Conservation (phyloP, 768 basidiomycete genomes). For the Suillus decipiens region DNA sequence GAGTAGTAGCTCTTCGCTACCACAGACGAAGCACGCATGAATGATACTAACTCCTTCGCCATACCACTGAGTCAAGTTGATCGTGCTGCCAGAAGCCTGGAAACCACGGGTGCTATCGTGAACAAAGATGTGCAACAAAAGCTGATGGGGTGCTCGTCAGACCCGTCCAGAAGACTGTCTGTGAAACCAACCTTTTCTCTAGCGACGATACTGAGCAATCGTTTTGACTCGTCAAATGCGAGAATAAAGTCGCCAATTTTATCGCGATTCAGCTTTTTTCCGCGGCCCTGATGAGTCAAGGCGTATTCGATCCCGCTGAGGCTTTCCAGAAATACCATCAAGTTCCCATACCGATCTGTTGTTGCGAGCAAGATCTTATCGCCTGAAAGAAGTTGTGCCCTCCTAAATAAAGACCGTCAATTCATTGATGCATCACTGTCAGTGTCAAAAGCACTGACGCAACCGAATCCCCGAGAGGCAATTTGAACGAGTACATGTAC, state of each 20-base stretch:
- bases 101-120: conserved; percentile 49
- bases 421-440: neutral
- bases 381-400: conserved; percentile 44
- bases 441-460: neutral
- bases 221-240: conserved; percentile 54
- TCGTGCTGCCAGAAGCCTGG: conserved; percentile 41
- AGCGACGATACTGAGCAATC: conserved; percentile 49
- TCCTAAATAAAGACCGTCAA: conserved; percentile 20
- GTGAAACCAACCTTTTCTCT: conserved; percentile 37
- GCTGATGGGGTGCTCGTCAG: conserved; percentile 22
- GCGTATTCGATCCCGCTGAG: conserved; percentile 34
- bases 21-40: conserved; percentile 46
- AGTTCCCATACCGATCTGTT: conserved; percentile 34
- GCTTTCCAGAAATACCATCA: conserved; percentile 42
- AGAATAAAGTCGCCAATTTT: conserved; percentile 49
- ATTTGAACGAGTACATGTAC: conserved; percentile 17
- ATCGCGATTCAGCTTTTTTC: conserved; percentile 42
- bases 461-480: conserved; percentile 23
- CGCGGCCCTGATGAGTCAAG: conserved; percentile 22
- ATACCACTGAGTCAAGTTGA: conserved; percentile 49
- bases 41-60: conserved; percentile 27
- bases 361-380: conserved; percentile 44
- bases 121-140: conserved; percentile 45
- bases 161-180: neutral
- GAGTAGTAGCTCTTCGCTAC: conserved; percentile 53